Evolutionary conservation across 805 yeast species (phyloP).

Genomic region (Monosporozyma aquatica): DNA sequence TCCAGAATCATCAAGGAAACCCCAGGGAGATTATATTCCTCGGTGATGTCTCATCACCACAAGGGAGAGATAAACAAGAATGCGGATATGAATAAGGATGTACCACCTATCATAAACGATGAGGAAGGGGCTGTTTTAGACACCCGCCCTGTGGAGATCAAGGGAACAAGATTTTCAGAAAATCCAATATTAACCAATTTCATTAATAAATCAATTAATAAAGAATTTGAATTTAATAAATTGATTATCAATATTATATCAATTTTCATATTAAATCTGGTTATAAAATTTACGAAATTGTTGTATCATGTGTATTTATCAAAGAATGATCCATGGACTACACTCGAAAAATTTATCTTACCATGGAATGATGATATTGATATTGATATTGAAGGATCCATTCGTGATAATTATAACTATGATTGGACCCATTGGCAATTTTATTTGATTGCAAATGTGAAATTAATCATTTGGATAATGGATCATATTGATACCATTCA

Average conservation of each 20-base stretch:
- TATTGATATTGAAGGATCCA: too few species aligned
- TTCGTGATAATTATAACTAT: background rate
- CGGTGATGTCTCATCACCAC: too few species aligned
- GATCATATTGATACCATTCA: conserved; percentile 8
- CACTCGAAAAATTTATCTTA: background rate
- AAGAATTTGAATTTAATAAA: conserved; percentile 33
- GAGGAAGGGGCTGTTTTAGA: conserved; percentile 1
- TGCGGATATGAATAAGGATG: too few species aligned
- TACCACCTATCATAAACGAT: too few species aligned
- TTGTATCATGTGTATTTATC: background rate
- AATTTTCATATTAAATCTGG: conserved; percentile 26
- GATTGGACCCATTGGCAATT: background rate
- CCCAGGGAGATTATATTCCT: conserved; percentile 20
- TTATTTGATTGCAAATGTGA: background rate
- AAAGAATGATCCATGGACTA: too few species aligned
- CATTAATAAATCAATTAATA: conserved; percentile 32
- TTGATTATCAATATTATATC: conserved; percentile 29
- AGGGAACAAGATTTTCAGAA: conserved; percentile 18
- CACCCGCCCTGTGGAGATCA: background rate
- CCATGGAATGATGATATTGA: background rate
- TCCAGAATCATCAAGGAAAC: conserved; percentile 20
- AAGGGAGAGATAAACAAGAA: background rate
- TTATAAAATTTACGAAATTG: conserved; percentile 14
- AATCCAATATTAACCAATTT: conserved; percentile 25
- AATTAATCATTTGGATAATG: conserved; percentile 11